phyloP scores from a whole-genome alignment of 202 grass and related monocot species.

The Panicum hallii region DNA sequence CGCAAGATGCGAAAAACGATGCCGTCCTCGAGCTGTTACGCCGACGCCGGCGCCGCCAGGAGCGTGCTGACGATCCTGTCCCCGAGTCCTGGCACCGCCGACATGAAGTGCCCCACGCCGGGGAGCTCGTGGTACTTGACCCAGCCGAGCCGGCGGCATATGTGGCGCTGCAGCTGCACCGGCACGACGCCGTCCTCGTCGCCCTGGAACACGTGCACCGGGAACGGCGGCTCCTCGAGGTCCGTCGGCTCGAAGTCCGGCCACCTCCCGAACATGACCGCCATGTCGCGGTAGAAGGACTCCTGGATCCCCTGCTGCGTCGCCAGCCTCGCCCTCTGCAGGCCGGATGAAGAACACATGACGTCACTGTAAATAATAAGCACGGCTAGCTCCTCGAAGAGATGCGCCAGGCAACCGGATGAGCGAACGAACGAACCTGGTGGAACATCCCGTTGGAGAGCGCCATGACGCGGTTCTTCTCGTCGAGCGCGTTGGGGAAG shows the following conservation, averaged over 20 bases:
- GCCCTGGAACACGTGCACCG: conserved; percentile 88
- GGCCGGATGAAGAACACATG: background rate
- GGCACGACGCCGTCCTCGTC: conserved; percentile 89
- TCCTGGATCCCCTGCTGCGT: conserved; percentile 77
- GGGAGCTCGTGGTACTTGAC: conserved; percentile 75
- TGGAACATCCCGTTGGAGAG: conserved; percentile 59
- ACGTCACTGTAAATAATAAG: background rate
- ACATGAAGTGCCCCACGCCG: conserved; percentile 60
- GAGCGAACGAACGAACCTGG: conserved; percentile 39
- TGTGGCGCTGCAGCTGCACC: conserved; percentile 75
- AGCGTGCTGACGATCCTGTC: conserved; percentile 67
- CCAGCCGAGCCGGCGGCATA: conserved; percentile 65
- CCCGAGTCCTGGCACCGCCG: conserved; percentile 59
- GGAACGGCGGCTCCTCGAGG: conserved; percentile 60
- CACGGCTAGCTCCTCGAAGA: background rate
- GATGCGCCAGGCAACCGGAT: too few relatives aligned
- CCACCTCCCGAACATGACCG: conserved; percentile 93
- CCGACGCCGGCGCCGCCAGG: conserved; percentile 16
- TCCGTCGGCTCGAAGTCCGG: conserved; percentile 88
- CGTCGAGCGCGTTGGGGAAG: conserved; percentile 73
- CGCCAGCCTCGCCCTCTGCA: conserved; percentile 58
- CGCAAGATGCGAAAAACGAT: background rate
- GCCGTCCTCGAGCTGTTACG: background rate
- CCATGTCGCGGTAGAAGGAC: conserved; percentile 88
- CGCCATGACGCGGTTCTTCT: conserved; percentile 54